Conservation (phyloP, 805 yeast genomes). For the Sugiyamaella chiloensis region DNA sequence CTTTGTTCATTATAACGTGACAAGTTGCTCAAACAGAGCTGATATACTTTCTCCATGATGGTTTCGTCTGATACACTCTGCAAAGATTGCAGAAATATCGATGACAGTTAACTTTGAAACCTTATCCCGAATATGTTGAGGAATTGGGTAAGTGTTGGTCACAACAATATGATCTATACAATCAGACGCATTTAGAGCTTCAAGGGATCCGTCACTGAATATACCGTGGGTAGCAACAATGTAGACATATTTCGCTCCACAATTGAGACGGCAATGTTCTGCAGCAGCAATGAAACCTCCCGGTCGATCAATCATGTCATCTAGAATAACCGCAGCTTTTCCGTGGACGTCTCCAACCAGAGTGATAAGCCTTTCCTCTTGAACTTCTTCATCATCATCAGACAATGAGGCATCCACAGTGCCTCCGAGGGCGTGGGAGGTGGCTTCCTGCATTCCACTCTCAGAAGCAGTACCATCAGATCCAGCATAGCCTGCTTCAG, state of each 20-base stretch:
- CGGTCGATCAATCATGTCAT: slow-evolving; percentile 97
- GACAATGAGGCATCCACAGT: slow-evolving; percentile 69
- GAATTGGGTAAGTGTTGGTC: slow-evolving; percentile 93
- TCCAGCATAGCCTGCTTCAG: slow-evolving; percentile 31
- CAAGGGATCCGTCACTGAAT: slow-evolving; percentile 83
- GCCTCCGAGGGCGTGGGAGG: slow-evolving; percentile 68
- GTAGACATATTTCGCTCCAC: slow-evolving; percentile 91
- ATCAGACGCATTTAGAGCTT: slow-evolving; percentile 68
- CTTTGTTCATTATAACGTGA: slow-evolving; percentile 38
- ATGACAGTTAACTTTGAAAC: slow-evolving; percentile 76
- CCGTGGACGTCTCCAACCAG: slow-evolving; percentile 93
- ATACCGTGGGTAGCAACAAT: slow-evolving; percentile 95
- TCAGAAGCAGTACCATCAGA: slow-evolving; percentile 18
- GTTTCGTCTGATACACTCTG: slow-evolving; percentile 97
- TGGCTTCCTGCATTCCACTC: slow-evolving; percentile 15
- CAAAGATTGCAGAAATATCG: slow-evolving; percentile 92
- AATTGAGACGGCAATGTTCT: slow-evolving; percentile 90
- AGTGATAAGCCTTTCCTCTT: slow-evolving; percentile 83
- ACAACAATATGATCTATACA: slow-evolving; percentile 91
- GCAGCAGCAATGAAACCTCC: slow-evolving; percentile 95
- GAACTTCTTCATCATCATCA: slow-evolving; percentile 84
- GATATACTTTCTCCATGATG: slow-evolving; percentile 97
- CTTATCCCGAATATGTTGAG: slow-evolving; percentile 53
- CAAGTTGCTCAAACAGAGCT: slow-evolving; percentile 84
- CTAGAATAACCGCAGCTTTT: slow-evolving; percentile 89